phyloP scores from a whole-genome alignment of 441 rosid species.

The Corymbia citriodora region DNA sequence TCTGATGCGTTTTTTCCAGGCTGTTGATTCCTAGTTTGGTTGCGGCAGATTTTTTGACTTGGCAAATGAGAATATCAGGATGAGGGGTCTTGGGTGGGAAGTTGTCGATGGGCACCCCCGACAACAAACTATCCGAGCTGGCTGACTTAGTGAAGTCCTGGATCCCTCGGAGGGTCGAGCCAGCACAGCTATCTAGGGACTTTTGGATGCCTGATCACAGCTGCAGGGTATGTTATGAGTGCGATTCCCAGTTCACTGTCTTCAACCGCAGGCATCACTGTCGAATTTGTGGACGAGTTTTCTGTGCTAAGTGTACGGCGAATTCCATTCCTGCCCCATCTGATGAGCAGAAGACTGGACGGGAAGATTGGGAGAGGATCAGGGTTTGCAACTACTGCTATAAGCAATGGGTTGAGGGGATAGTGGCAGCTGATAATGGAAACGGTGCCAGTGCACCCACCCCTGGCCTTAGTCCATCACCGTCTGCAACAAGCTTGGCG shows the following conservation, averaged over 20 bases:
- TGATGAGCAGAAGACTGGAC: slow-evolving; percentile 29
- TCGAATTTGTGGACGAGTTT: slow-evolving; percentile 87
- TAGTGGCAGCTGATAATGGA: slow-evolving; percentile 45
- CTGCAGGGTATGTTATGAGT: slow-evolving; percentile 95
- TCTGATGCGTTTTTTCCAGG: not conserved
- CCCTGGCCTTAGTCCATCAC: slow-evolving; percentile 50
- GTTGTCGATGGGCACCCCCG: slow-evolving; percentile 59
- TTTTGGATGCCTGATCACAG: slow-evolving; percentile 99
- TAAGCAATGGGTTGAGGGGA: slow-evolving; percentile 64
- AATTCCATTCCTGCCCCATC: slow-evolving; percentile 66
- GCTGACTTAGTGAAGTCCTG: slow-evolving; percentile 59
- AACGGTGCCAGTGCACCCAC: slow-evolving; percentile 24
- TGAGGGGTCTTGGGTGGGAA: slow-evolving; percentile 46
- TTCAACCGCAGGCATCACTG: slow-evolving; percentile 93
- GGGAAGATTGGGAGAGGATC: slow-evolving; percentile 75
- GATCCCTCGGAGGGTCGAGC: slow-evolving; percentile 85
- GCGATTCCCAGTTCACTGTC: slow-evolving; percentile 82
- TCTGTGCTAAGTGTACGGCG: slow-evolving; percentile 90
- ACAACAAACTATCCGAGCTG: slow-evolving; percentile 60
- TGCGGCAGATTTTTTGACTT: not conserved
- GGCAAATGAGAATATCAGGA: slow-evolving; percentile 56
- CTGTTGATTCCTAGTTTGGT: not conserved
- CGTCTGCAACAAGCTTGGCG: slow-evolving; percentile 59
- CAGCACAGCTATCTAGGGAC: slow-evolving; percentile 75
- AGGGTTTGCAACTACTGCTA: slow-evolving; percentile 94